These are phyloP conservation scores for Diutina rugosa DNA, from an alignment of 1,139 yeast genomes.

Conservation along the genomic window DNA sequence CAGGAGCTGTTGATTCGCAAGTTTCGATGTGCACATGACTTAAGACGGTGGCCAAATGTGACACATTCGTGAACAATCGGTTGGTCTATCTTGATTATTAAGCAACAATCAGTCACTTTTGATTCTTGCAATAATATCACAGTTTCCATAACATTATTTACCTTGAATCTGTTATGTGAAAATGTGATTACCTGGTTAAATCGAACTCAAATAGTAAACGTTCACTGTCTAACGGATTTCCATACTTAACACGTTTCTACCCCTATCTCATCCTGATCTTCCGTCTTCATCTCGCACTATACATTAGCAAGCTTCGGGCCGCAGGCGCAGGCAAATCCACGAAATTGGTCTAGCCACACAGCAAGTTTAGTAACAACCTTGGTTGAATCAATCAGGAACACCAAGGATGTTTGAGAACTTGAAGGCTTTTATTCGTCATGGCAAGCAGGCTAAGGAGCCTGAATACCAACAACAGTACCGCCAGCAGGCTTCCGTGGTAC, in stretches of 20 bases:
- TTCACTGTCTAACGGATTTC: background rate
- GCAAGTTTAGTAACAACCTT: background rate
- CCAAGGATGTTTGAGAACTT: conserved; percentile 40
- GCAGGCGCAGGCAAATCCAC: background rate
- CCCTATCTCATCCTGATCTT: background rate
- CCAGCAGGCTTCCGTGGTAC: background rate
- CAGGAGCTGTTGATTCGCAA: no score
- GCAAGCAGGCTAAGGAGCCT: conserved; percentile 53
- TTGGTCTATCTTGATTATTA: no score
- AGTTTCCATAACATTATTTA: no score
- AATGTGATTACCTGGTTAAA: no score
- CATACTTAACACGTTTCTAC: background rate
- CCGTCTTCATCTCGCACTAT: background rate
- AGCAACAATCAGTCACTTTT: no score
- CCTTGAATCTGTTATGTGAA: no score
- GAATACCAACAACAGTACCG: conserved; percentile 6
- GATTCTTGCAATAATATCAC: no score
- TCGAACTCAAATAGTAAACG: no score
- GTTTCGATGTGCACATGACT: no score
- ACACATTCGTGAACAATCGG: no score
- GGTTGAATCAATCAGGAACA: background rate
- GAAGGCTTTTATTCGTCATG: conserved; percentile 74
- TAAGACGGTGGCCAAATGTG: no score
- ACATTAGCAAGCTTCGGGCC: background rate
- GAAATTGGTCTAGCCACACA: background rate